Percentiles rank a stretch among this genome's conserved stretches.
These are phyloP conservation scores for Agaricus blazei DNA, from an alignment of 768 basidiomycete genomes.

Conservation along the genomic window DNA sequence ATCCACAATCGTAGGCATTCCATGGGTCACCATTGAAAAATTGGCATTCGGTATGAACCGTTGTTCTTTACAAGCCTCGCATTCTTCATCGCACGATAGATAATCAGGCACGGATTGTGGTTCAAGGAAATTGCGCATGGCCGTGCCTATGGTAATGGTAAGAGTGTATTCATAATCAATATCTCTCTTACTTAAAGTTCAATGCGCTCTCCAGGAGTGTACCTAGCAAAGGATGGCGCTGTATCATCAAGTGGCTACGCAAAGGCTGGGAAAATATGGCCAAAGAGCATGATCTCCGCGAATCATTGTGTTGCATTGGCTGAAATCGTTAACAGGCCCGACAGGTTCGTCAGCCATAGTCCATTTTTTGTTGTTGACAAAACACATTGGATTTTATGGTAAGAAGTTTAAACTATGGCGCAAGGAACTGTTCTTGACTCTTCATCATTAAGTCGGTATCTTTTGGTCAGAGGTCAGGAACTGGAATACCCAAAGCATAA, in stretches of 20 bases:
- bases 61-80: background rate
- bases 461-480: conserved; percentile 42
- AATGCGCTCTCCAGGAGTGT: conserved; percentile 44
- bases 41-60: conserved; percentile 58
- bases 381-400: conserved; percentile 72
- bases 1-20: conserved; percentile 42
- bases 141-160: conserved; percentile 60
- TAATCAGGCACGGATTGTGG: conserved; percentile 71
- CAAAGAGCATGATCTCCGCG: conserved; percentile 43
- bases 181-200: background rate
- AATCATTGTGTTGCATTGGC: conserved; percentile 52
- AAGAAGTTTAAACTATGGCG: conserved; percentile 14
- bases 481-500: background rate
- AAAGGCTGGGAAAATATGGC: conserved; percentile 34
- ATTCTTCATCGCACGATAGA: conserved; percentile 29
- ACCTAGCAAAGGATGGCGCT: conserved; percentile 55
- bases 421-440: background rate
- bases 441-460: conserved; percentile 44
- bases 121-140: conserved; percentile 51
- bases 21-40: conserved; percentile 62
- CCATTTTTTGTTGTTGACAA: conserved; percentile 57
- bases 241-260: conserved; percentile 46
- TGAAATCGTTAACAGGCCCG: conserved; percentile 61
- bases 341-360: conserved; percentile 44
- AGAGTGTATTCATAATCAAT: conserved; percentile 7